Conservation (phyloP, 768 basidiomycete genomes). For the Auricularia sp. region DNA sequence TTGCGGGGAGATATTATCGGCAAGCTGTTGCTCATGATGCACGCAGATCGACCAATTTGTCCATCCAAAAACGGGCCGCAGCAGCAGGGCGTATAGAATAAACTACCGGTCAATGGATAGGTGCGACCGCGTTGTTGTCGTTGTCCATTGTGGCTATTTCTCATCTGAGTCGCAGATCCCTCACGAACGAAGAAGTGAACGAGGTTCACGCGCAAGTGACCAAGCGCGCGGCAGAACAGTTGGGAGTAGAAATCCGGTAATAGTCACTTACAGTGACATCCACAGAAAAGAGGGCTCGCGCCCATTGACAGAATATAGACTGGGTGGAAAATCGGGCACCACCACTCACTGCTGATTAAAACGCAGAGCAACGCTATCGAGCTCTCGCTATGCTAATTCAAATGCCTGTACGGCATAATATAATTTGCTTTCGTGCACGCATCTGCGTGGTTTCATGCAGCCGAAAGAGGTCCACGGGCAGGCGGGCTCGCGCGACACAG, state of each 20-base stretch:
- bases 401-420: no score
- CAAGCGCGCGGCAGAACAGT: slow-evolving; percentile 42
- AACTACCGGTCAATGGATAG: slow-evolving; percentile 97
- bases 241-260: slow-evolving; percentile 83
- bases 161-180: slow-evolving; percentile 38
- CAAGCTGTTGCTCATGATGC: background rate
- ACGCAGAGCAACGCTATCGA: no score
- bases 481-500: slow-evolving; percentile 23
- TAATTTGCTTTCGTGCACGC: no score
- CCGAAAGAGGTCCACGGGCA: slow-evolving; percentile 63
- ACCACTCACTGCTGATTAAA: no score
- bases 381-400: no score
- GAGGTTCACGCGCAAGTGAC: slow-evolving; percentile 57
- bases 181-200: slow-evolving; percentile 86
- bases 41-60: slow-evolving; percentile 79
- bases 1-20: background rate
- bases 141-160: no score
- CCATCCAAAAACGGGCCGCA: slow-evolving; percentile 76
- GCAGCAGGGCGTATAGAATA: slow-evolving; percentile 79
- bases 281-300: background rate
- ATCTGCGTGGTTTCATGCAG: no score
- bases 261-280: slow-evolving; percentile 20
- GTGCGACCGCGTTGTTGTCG: slow-evolving; percentile 26
- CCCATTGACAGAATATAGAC: no score
- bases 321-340: no score